Base-by-base conservation (phyloP, 1,284 basidiomycete species). In the Sphagnurus paluster region DNA sequence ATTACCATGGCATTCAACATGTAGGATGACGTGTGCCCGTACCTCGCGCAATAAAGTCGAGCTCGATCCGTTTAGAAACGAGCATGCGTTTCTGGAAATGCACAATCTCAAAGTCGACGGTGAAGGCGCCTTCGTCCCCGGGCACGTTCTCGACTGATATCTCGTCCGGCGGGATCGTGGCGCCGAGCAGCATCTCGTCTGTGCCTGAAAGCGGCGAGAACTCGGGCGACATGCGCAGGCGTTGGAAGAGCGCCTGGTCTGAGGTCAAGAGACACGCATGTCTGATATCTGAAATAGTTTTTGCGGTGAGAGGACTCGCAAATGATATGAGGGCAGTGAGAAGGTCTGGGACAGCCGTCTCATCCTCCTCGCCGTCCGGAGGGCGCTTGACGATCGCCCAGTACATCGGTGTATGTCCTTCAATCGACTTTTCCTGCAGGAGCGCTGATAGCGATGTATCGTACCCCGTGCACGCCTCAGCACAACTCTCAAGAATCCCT, bases 11-110 rank as follows among this genome's bases (percentile, higher is more conserved):
- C 9, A 29, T 9, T 9, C 16, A 17, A 23, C 16, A 30, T 23
- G n/a, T n/a, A 20, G n/a, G 13, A 37, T 8, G 33, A 19, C 1
- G 17, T 32, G 8, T 2, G 9, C 1, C 58, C 71, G n/a, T 53
- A 83, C 86, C 79, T 71, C 79, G 69, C 1, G 82, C 83, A 45
- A 88, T 82, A 52, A 87, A 87, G 49, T 88, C 83, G 5, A 84
- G 57, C 0, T 54, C 56, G 24, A 87, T 73, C 10, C 66, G 52
- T 41, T 75, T 74, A 16, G 77, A 72, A 11, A 87, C 74, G n/a
- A 77, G 68, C 84, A 89, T 84, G 5, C 87, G 72, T 56, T 79
- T 82, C 59, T 85, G 83, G 62, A 87, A 88, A 39, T 77, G 67
- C 4, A 71, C 67, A n/a, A 87, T 69, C 16, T 69, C 69, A 45